Evolutionary conservation across 768 basidiomycete species (phyloP).

Genomic region (Paxillus involutus): DNA sequence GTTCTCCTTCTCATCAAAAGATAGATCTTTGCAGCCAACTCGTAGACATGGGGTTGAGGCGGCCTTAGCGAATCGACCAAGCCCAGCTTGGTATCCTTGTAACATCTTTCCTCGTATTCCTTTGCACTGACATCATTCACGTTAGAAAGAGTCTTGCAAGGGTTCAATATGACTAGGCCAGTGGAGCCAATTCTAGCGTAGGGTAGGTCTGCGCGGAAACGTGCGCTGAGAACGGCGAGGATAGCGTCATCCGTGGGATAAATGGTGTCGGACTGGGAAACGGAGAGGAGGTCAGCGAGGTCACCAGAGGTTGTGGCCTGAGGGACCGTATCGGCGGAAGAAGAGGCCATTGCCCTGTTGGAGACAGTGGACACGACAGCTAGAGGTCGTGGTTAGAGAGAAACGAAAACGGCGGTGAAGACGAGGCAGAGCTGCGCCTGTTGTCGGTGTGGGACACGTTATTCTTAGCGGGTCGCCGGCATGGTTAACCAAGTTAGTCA

Average conservation of each 20-base stretch:
- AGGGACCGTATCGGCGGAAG: conserved; percentile 27
- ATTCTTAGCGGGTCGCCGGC: conserved; percentile 15
- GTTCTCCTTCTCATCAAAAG: conserved; percentile 53
- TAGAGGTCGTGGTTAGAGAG: conserved; percentile 10
- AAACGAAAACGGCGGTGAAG: conserved; percentile 6
- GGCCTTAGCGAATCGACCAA: conserved; percentile 36
- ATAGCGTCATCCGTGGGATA: conserved; percentile 59
- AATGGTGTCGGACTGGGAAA: conserved; percentile 37
- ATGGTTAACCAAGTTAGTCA: background rate
- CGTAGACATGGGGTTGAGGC: conserved; percentile 61
- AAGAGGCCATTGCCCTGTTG: conserved; percentile 38
- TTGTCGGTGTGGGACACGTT: conserved; percentile 6
- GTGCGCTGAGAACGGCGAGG: conserved; percentile 52
- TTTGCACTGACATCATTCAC: conserved; percentile 56
- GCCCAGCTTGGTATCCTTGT: conserved; percentile 50
- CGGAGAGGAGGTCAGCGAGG: conserved; percentile 44
- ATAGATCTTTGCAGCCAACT: conserved; percentile 60
- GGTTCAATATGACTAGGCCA: conserved; percentile 58
- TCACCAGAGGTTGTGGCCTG: conserved; percentile 47
- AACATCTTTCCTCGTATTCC: conserved; percentile 55
- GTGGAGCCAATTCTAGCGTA: conserved; percentile 51
- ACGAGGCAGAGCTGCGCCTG: conserved; percentile 6
- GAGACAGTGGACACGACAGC: conserved; percentile 8
- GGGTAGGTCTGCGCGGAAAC: conserved; percentile 58
- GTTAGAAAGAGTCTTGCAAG: conserved; percentile 55